phyloP scores from a whole-genome alignment of 2,329 filamentous ascomycete genomes.

The Colletotrichum godetiae region DNA sequence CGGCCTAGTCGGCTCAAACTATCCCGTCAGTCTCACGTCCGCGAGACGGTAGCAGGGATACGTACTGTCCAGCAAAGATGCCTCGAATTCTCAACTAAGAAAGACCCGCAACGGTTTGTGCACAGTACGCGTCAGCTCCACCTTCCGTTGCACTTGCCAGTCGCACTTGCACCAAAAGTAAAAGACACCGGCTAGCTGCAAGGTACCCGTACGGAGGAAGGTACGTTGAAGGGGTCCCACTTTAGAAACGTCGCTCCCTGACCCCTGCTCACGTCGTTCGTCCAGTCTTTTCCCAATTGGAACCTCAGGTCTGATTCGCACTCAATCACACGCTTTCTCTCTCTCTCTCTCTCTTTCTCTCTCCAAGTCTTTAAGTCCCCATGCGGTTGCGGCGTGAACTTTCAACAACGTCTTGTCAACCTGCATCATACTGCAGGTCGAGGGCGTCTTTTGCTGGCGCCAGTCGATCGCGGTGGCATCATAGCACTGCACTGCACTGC shows the following conservation, averaged over 20 bases:
- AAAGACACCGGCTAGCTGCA: constrained; percentile 4
- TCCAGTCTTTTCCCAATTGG: not conserved
- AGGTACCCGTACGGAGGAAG: not conserved
- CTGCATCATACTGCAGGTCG: not conserved
- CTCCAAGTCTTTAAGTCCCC: not conserved
- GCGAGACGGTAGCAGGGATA: not conserved
- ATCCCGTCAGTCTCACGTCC: not conserved
- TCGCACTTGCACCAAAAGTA: not conserved
- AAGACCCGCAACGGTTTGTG: not conserved
- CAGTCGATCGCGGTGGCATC: not conserved
- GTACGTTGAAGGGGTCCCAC: not conserved
- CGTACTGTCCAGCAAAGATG: not conserved
- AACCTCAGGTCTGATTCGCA: not conserved
- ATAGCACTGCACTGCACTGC: constrained; percentile 6
- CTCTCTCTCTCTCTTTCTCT: not conserved
- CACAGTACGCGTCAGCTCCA: not conserved
- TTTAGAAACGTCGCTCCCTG: not conserved
- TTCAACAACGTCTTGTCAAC: not conserved
- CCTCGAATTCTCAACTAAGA: not conserved
- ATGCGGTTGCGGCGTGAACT: not conserved
- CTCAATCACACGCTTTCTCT: not conserved
- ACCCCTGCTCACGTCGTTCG: not conserved
- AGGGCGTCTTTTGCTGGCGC: not conserved
- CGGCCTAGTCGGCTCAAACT: not conserved
- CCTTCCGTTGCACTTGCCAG: not conserved